Base-by-base conservation (phyloP, 352 stramenopile genomes). In the Phytophthora boehmeriae region DNA sequence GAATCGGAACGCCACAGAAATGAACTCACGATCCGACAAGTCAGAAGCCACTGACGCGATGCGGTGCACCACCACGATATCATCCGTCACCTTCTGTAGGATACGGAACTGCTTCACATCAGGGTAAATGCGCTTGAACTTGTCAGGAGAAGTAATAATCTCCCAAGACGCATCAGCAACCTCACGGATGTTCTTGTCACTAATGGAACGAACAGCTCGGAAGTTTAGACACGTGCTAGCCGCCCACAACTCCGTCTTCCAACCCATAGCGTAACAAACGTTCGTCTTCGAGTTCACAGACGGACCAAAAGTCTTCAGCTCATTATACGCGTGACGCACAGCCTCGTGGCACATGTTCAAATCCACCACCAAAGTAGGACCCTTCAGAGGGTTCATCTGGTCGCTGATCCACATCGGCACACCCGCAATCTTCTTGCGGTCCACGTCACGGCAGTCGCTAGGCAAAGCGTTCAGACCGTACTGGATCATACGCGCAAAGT, bases 401-500 rank as follows among this genome's bases (percentile, higher is more conserved):
- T 90, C 83, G 46, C 83, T 89, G 63, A 89, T 86, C 80, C 83
- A 90, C 77, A 86, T 89, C 19, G 80, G 78, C 44, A 88, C 71
- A 49, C 77, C 79, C 38, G 76, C 66, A 39, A 89, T 88, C 61
- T 89, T 89, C 73, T 92, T 92, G 56, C 80, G 80, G 53, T 92
- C 80, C 27, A 88, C 79, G 58, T 90, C 83, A 9, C 81, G 79
- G 52, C 80, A 90, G 65, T 92, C 83, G 57, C 79, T 90, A 25
- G 83, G 83, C 47, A 92, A 61, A 38, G 80, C 79, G 46, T 92
- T 90, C 35, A 93, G 73, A 20, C 85, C 85, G 54, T 90, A 88
- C 73, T 93, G 85, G 60, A 93, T 90, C 80, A 92, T 89, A 28
- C 85, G 79, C 27, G 83, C 85, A 64, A 92, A 93, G 66, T 92